phyloP scores from a whole-genome alignment of 2,329 filamentous ascomycete genomes.

The Neocatenulostroma microsporum region DNA sequence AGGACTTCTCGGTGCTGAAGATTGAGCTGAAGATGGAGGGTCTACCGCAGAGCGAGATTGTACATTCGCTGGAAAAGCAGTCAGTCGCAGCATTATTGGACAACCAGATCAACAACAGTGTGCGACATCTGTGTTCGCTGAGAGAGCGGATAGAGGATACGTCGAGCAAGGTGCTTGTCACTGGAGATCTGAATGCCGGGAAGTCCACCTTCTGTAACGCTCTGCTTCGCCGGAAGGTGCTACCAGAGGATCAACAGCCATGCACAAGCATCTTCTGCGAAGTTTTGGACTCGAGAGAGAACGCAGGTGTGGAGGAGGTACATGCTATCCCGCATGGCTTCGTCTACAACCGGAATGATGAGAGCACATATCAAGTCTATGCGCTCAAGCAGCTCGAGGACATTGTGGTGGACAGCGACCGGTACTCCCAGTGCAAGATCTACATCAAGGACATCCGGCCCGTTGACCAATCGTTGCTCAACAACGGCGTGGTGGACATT shows the following conservation, averaged over 20 bases:
- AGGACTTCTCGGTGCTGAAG: conserved; percentile 93
- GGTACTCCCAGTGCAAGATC: conserved; percentile 91
- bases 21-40: conserved; percentile 85
- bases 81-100: conserved; percentile 87
- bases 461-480: conserved; percentile 87
- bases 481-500: conserved; percentile 97
- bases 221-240: conserved; percentile 79
- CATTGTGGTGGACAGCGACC: conserved; percentile 80
- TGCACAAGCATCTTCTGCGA: conserved; percentile 99
- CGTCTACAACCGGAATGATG: conserved; percentile 79
- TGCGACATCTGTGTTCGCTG: conserved; percentile 78
- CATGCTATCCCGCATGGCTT: conserved; percentile 82
- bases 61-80: conserved; percentile 87
- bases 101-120: conserved; percentile 87
- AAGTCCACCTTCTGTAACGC: conserved; percentile 99
- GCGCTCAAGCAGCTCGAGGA: conserved; percentile 69
- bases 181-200: conserved; percentile 91
- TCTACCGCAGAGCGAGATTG: conserved; percentile 77
- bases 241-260: conserved; percentile 95
- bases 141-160: conserved; percentile 95
- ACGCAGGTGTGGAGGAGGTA: conserved; percentile 85
- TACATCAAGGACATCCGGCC: conserved; percentile 85
- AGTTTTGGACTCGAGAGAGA: conserved; percentile 85
- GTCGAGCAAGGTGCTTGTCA: conserved; percentile 91
- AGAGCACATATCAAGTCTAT: conserved; percentile 89